Evolutionary conservation across 345 rosid genomes (phyloP).

Genomic region (Bretschneidera sinensis): DNA sequence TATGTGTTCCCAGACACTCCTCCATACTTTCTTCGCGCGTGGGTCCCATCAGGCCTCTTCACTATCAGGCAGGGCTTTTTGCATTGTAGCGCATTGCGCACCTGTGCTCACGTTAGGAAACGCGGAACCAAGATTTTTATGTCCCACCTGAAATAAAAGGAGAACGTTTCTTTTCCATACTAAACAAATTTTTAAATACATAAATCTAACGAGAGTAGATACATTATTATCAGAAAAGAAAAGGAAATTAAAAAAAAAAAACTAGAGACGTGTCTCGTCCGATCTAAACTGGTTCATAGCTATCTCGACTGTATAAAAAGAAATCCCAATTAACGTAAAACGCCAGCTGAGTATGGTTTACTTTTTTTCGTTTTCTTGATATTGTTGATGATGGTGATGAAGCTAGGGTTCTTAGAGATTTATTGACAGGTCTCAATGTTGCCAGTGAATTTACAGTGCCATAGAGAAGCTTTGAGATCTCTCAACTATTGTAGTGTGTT

Average conservation of each 20-base stretch:
- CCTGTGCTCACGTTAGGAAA: background rate
- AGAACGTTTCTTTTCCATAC: too few species aligned
- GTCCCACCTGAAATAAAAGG: too few species aligned
- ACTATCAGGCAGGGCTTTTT: background rate
- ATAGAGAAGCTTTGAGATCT: background rate
- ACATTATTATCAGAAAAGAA: too few species aligned
- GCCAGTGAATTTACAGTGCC: background rate
- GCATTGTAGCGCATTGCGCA: constrained; percentile 3
- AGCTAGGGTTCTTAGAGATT: constrained; percentile 9
- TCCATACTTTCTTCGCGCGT: constrained; percentile 4
- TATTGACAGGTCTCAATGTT: constrained; percentile 7
- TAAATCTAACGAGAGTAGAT: too few species aligned
- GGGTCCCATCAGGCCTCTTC: background rate
- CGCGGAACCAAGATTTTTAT: too few species aligned
- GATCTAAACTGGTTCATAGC: background rate
- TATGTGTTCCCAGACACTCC: background rate
- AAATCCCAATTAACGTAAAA: background rate
- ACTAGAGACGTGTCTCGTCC: too few species aligned
- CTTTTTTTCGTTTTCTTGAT: background rate
- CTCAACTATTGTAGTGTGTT: too few species aligned
- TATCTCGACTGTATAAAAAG: background rate
- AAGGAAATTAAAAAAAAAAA: too few species aligned
- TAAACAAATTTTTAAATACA: too few species aligned
- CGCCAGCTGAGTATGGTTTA: too few species aligned
- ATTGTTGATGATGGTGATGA: background rate